phyloP scores from a whole-genome alignment of 2,329 filamentous ascomycete genomes.

The Fonsecaea monophora region DNA sequence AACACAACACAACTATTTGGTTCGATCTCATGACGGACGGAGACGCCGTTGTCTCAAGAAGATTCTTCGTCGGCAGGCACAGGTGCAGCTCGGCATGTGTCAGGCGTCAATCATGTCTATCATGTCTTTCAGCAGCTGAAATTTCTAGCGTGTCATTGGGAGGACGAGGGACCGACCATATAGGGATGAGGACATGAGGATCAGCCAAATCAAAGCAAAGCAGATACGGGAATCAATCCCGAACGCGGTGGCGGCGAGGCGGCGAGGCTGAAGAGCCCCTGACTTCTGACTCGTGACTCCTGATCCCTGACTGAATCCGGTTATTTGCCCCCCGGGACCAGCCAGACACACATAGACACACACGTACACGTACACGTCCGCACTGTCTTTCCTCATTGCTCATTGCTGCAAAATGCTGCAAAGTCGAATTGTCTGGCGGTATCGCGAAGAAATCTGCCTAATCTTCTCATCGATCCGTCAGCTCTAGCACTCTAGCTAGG shows the following conservation, averaged over 20 bases:
- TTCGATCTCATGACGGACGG: neutral
- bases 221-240: neutral
- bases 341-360: neutral
- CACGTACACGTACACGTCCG: neutral
- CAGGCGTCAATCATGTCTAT: neutral
- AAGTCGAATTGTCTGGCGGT: too few relatives aligned
- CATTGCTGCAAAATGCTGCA: too few relatives aligned
- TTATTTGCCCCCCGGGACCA: too few relatives aligned
- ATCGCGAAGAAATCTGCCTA: too few relatives aligned
- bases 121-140: neutral
- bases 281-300: neutral
- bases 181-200: neutral
- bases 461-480: too few relatives aligned
- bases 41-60: neutral
- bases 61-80: neutral
- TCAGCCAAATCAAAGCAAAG: neutral
- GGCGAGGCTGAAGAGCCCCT: constrained; percentile 1
- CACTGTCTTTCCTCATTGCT: neutral
- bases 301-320: too few relatives aligned
- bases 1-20: neutral
- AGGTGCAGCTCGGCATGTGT: neutral
- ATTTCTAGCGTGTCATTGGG: neutral
- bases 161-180: neutral
- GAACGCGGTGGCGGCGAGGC: neutral
- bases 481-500: too few relatives aligned